These are phyloP conservation scores for Ganoderma meredithae DNA, from an alignment of 1,284 basidiomycete species.

Conservation along the genomic window DNA sequence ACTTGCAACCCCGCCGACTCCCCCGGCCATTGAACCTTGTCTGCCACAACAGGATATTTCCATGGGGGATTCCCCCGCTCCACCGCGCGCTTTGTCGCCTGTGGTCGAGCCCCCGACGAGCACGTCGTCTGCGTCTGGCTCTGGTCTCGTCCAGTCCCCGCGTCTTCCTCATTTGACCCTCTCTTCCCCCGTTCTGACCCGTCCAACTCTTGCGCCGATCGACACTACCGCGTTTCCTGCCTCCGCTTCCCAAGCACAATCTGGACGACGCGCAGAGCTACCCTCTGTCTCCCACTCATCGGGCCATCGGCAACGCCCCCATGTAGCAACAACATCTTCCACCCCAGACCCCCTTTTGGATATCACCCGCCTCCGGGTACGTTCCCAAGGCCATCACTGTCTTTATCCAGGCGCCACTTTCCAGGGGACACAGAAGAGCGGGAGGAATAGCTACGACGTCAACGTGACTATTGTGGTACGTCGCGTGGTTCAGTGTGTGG, in stretches of 20 bases:
- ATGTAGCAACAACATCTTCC: constrained; percentile 26
- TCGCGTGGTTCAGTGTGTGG: constrained; percentile 24
- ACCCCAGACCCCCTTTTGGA: constrained; percentile 69
- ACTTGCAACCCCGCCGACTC: constrained; percentile 32
- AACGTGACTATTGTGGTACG: constrained; percentile 60
- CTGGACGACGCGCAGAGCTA: constrained; percentile 25
- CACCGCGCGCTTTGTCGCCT: constrained; percentile 22
- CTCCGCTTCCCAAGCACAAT: constrained; percentile 26
- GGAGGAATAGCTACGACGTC: constrained; percentile 64
- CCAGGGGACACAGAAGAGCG: constrained; percentile 60
- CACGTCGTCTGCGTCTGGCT: constrained; percentile 9
- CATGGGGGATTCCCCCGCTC: constrained; percentile 35
- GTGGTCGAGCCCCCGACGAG: constrained; percentile 13
- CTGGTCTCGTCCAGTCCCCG: constrained; percentile 6
- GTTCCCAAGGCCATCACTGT: constrained; percentile 79
- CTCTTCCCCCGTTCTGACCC: constrained; percentile 21
- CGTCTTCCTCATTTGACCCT: constrained; percentile 11
- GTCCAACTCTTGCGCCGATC: constrained; percentile 32
- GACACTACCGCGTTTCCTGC: constrained; percentile 27
- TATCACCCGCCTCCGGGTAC: constrained; percentile 77
- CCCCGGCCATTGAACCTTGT: constrained; percentile 33
- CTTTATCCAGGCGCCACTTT: constrained; percentile 63
- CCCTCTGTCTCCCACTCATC: constrained; percentile 23
- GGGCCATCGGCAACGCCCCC: constrained; percentile 31
- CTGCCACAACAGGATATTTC: constrained; percentile 43